Conservation (phyloP, 257 asterid genomes). For the Galeopsis tetrahit region DNA sequence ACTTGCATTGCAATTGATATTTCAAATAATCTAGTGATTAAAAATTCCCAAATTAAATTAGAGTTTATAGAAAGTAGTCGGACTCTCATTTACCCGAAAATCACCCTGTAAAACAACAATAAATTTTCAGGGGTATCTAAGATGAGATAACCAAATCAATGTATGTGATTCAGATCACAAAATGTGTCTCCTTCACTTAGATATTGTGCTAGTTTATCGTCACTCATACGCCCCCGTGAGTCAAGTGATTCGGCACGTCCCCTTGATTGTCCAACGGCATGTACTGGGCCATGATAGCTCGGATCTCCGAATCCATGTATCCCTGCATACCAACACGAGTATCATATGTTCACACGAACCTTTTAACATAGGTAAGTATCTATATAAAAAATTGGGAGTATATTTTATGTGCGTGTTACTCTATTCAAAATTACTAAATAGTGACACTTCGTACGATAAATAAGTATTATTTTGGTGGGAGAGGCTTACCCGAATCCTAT, state of each 20-base stretch:
- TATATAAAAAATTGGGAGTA: no score
- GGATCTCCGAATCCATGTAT: slow-evolving; percentile 94
- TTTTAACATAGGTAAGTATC: no score
- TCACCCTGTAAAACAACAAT: neutral
- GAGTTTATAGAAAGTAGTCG: slow-evolving; percentile 4
- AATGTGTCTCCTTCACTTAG: neutral
- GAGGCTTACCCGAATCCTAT: slow-evolving; percentile 81
- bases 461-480: no score
- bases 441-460: no score
- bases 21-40: neutral
- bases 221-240: slow-evolving; percentile 49
- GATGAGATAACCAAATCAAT: slow-evolving; percentile 6
- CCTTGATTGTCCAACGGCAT: slow-evolving; percentile 96
- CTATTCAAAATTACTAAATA: no score
- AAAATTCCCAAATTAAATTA: slow-evolving; percentile 8
- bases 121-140: neutral
- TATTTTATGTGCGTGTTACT: no score
- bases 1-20: neutral
- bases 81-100: slow-evolving; percentile 22
- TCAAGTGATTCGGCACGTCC: slow-evolving; percentile 59
- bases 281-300: slow-evolving; percentile 97
- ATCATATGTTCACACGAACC: neutral
- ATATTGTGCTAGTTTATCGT: neutral
- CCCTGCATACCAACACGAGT: slow-evolving; percentile 50
- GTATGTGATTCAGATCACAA: slow-evolving; percentile 10